These are phyloP conservation scores for Batrachochytrium dendrobatidis DNA, from an alignment of 371 early-diverging fungal species.

Conservation along the genomic window DNA sequence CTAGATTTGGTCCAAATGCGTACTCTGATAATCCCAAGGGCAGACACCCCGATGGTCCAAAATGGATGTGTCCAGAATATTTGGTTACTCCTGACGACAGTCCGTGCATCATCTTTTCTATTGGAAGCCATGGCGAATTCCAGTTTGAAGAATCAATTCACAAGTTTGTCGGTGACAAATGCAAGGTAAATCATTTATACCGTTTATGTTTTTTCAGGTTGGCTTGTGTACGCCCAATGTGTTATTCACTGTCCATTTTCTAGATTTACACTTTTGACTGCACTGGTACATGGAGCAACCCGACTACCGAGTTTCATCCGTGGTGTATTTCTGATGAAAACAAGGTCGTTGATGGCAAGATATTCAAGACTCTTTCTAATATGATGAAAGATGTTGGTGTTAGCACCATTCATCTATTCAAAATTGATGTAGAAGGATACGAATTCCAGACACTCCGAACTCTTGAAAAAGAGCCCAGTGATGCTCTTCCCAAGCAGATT, in stretches of 20 bases:
- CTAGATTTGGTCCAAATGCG: not conserved
- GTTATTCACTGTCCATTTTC: not conserved
- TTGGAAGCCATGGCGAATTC: slow-evolving; percentile 9
- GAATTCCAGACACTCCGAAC: slow-evolving; percentile 10
- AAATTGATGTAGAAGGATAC: slow-evolving; percentile 21
- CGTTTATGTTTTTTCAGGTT: slow-evolving; percentile 6
- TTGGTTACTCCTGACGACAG: not conserved
- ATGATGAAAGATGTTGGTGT: slow-evolving; percentile 10
- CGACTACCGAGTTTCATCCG: slow-evolving; percentile 10
- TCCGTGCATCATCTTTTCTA: slow-evolving; percentile 9
- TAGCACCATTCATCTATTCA: slow-evolving; percentile 10
- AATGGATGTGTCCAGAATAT: slow-evolving; percentile 1
- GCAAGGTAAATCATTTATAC: slow-evolving; percentile 4
- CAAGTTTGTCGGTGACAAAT: not conserved
- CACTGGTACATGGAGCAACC: slow-evolving; percentile 14
- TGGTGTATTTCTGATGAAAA: slow-evolving; percentile 17
- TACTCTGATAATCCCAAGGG: not conserved
- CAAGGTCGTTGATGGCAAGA: slow-evolving; percentile 5
- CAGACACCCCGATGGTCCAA: not conserved
- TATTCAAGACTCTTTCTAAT: slow-evolving; percentile 11
- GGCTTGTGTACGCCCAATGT: not conserved
- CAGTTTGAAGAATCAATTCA: slow-evolving; percentile 15
- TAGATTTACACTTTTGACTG: slow-evolving; percentile 19
- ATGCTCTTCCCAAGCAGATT: slow-evolving; percentile 13
- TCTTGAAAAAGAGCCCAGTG: slow-evolving; percentile 8